phyloP scores from a whole-genome alignment of 2,329 filamentous ascomycete genomes.

The Fusarium sp. region DNA sequence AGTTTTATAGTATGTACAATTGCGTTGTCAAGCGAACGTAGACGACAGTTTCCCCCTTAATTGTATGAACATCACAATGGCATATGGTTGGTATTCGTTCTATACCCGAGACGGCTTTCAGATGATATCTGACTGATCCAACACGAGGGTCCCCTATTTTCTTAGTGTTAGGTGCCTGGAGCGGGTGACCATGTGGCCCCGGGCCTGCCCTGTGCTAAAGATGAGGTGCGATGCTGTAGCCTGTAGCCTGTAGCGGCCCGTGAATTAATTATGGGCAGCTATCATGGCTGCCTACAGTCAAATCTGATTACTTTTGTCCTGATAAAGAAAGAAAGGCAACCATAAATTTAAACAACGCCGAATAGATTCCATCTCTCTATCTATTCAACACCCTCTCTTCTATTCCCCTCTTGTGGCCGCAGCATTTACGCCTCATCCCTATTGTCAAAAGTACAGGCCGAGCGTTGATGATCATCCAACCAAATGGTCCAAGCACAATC shows the following conservation, averaged over 20 bases:
- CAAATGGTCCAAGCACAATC: conserved; percentile 36
- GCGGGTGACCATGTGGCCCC: conserved; percentile 30
- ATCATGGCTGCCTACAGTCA: conserved; percentile 31
- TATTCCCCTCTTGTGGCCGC: not conserved
- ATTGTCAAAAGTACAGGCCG: conserved; percentile 2
- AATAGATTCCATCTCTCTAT: not conserved
- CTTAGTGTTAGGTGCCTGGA: conserved; percentile 33
- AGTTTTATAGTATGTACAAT: not conserved
- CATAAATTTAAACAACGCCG: conserved; percentile 22
- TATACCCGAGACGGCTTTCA: not conserved
- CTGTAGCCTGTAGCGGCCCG: conserved; percentile 42
- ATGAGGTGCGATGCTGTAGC: conserved; percentile 8
- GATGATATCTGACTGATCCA: not conserved
- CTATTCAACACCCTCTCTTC: not conserved
- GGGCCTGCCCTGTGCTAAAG: not conserved
- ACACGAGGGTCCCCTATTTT: conserved; percentile 12
- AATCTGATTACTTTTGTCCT: conserved; percentile 27
- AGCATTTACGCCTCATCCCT: conserved; percentile 10
- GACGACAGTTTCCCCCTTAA: not conserved
- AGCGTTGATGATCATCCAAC: conserved; percentile 27
- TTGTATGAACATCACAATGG: conserved; percentile 10
- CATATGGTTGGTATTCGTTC: conserved; percentile 5
- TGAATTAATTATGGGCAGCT: conserved; percentile 13
- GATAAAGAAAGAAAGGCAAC: conserved; percentile 5
- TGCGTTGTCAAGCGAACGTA: not conserved